Percentiles rank a stretch among this genome's conserved stretches.
Conservation (phyloP, 371 early-diverging fungal genomes). For the Rhizopus sp. region DNA sequence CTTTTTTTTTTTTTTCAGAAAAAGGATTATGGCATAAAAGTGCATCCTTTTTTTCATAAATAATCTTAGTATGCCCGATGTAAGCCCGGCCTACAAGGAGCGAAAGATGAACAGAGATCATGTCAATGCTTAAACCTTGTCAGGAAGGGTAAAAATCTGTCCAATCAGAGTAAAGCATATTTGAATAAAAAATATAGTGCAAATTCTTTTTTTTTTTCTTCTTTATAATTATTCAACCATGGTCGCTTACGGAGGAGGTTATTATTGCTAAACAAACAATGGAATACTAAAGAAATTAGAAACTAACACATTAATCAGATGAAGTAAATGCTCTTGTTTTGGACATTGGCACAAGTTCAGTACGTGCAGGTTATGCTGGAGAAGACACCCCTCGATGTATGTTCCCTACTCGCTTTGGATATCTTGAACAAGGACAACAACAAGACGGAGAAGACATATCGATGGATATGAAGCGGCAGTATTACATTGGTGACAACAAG, state of each 20-base stretch:
- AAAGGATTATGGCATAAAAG: too few species aligned
- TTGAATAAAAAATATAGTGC: background rate
- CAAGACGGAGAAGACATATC: slow-evolving; percentile 38
- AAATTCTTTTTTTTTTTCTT: slow-evolving; percentile 4
- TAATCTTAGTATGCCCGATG: too few species aligned
- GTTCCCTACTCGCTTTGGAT: slow-evolving; percentile 70
- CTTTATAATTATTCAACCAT: slow-evolving; percentile 2
- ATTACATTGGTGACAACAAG: slow-evolving; percentile 82
- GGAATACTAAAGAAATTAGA: background rate
- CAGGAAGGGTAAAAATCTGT: too few species aligned
- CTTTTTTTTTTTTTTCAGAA: too few species aligned
- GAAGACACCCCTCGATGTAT: slow-evolving; percentile 90
- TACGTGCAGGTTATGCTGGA: slow-evolving; percentile 95
- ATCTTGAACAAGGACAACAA: slow-evolving; percentile 23
- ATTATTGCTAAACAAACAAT: background rate
- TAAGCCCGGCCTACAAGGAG: too few species aligned
- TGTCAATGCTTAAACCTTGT: too few species aligned
- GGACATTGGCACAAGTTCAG: slow-evolving; percentile 86
- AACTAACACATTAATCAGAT: slow-evolving; percentile 54
- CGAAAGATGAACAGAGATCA: too few species aligned
- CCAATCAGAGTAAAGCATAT: background rate
- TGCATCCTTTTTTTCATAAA: too few species aligned
- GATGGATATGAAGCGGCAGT: slow-evolving; percentile 39
- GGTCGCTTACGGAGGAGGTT: slow-evolving; percentile 82
- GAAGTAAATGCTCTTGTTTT: slow-evolving; percentile 92